These are phyloP conservation scores for Paramecium sexaurelia DNA, from an alignment of 73 alveolate genomes.

Conservation along the genomic window DNA sequence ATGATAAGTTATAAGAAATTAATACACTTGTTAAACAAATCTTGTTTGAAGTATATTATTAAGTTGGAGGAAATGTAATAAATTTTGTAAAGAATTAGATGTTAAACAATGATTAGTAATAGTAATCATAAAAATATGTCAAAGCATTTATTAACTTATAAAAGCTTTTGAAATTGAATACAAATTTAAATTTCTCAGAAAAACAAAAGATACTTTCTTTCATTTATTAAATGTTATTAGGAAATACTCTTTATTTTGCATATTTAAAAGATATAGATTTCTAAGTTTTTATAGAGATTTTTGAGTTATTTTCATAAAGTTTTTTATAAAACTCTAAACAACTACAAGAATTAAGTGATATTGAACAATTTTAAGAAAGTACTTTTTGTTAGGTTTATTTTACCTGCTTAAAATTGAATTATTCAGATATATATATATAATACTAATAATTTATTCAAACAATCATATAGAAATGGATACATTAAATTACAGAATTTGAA, in stretches of 20 bases:
- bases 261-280: background rate
- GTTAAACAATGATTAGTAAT: background rate
- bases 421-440: background rate
- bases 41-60: background rate
- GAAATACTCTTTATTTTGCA: background rate
- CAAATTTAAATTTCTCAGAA: background rate
- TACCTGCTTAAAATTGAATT: background rate
- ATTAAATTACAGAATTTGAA: background rate
- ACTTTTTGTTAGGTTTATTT: background rate
- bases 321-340: background rate
- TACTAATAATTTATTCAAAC: background rate
- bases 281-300: background rate
- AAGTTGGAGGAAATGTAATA: background rate
- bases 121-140: background rate
- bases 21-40: background rate
- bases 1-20: background rate
- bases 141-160: background rate
- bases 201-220: background rate
- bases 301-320: background rate
- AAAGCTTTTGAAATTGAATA: background rate
- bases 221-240: slow-evolving; percentile 5
- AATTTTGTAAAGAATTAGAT: background rate
- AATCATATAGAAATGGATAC: background rate
- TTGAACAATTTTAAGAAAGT: background rate
- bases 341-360: background rate